Base-by-base conservation (phyloP, 2,329 filamentous ascomycete species). In the Ascochyta pisi region DNA sequence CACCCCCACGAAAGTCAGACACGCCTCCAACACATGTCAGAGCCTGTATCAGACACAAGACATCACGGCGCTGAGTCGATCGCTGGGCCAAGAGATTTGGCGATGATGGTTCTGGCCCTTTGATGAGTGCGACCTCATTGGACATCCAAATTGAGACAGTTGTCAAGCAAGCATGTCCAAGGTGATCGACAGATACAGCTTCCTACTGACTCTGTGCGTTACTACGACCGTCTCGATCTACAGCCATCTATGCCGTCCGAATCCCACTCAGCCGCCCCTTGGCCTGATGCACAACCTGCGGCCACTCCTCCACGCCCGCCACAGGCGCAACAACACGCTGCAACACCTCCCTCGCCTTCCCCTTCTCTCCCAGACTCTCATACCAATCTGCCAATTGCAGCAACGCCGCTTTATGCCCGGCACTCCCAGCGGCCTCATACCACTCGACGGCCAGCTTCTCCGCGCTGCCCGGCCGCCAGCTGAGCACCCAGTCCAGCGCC, bases 321-420 rank as follows among this genome's bases (percentile, higher is more conserved):
- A 13, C 55, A 37, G 55, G 50, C 27, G 65, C 64, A 2, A 60
- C 22, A 10, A 73, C 60, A n/a, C 46, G 41, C 19, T 50, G 45
- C 43, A 70, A 34, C 26, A 60, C 54, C 3, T 54, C 39, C 24
- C 54, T 63, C 27, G 59, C 62, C 27, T 38, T 43, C 19, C 68
- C 67, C 9, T 41, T 13, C 35, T 66, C 57, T 10, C 64, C 65
- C 2, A 44, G 23, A 6, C 46, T 51, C 22, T 64, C 62, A 35
- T 54, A 46, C 27, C 67, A 38, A 9, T 71, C 60, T 7, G 66
- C 71, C 22, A 74, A 50, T 42, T 65, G 57, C 24, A 70, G 15
- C 58, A 65, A 58, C 6, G 70, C 63, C 7, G 65, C 65, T 46
- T 74, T 74, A 33, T 74, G 67, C 10, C 69, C 70, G 7, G 50